Base-by-base conservation (phyloP, 768 basidiomycete genomes). In the Amanita rubescens region DNA sequence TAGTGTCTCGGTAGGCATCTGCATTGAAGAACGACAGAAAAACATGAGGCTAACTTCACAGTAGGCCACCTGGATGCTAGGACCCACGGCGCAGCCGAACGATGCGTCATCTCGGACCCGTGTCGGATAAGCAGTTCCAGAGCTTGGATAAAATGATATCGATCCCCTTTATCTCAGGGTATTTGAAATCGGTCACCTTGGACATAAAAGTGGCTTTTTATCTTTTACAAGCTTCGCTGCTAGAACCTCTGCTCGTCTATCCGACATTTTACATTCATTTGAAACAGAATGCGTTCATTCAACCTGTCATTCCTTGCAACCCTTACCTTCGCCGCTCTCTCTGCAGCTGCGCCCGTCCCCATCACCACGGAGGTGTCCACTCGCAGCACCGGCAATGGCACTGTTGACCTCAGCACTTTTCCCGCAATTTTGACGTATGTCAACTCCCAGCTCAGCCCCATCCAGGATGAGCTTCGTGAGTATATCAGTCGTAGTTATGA, bases 241-340 rank as follows among this genome's bases (percentile, higher is more conserved):
- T 39, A 39, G 12, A 17, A 39, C 15, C 38, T 27, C 14, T 39
- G 10, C 8, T 54, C 38, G 38, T 42, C 25, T 25, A 33, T 48
- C 25, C 20, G 25, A 42, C 32, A 37, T 42, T n/a, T n/a, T n/a
- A n/a, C n/a, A n/a, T 32, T 35, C 41, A 24, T 51, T 34, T 43
- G 15, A 15, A 49, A 32, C 42, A 44, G 27, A 4, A 37, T 52
- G 55, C 55, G 32, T 22, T 44, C 25, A 20, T 45, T 45, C 27
- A 33, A 17, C 34, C 49, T 39, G 33, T 38, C 30, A 20, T 37
- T 33, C 19, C 12, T 50, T 15, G 20, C 51, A 6, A 22, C 45
- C 37, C 9, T 49, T 17, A 17, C 47, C 50, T 56, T 39, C 37
- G 47, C 49, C 12, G 33, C 33, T 25, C 46, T 39, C 47, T 24